These are phyloP conservation scores for Ustilago lituana DNA, from an alignment of 1,284 basidiomycete genomes.

Conservation along the genomic window DNA sequence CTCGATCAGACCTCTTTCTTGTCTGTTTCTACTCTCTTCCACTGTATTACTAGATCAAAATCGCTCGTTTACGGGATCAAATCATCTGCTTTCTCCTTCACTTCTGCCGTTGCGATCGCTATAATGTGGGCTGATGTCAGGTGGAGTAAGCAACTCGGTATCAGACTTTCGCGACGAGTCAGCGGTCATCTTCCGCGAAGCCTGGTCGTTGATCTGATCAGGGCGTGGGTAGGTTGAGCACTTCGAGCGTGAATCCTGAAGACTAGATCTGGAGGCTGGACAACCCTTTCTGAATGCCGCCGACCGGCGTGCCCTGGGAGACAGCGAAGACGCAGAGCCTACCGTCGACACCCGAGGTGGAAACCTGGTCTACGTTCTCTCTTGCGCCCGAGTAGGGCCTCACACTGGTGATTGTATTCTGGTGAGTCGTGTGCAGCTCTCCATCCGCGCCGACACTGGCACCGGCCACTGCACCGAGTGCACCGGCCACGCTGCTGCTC, in stretches of 20 bases:
- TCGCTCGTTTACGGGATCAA: neutral
- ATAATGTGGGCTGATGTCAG: too few relatives aligned
- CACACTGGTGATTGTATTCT: conserved; percentile 92
- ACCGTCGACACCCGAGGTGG: conserved; percentile 94
- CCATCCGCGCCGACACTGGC: conserved; percentile 77
- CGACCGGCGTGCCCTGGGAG: conserved; percentile 67
- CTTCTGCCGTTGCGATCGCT: too few relatives aligned
- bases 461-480: conserved; percentile 71
- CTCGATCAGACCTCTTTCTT: conserved; percentile 1
- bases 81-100: too few relatives aligned
- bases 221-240: too few relatives aligned
- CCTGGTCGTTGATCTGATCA: too few relatives aligned
- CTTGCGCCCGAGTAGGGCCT: conserved; percentile 67
- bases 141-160: too few relatives aligned
- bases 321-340: conserved; percentile 90
- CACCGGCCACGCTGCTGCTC: conserved; percentile 74
- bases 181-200: too few relatives aligned
- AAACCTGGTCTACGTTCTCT: conserved; percentile 76
- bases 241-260: too few relatives aligned
- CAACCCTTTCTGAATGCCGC: conserved; percentile 54
- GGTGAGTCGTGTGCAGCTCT: conserved; percentile 79
- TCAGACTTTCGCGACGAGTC: too few relatives aligned
- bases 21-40: conserved; percentile 3
- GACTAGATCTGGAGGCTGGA: conserved; percentile 48
- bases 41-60: conserved; percentile 21